Base-by-base conservation (phyloP, 345 rosid species). In the Clausena lansium region DNA sequence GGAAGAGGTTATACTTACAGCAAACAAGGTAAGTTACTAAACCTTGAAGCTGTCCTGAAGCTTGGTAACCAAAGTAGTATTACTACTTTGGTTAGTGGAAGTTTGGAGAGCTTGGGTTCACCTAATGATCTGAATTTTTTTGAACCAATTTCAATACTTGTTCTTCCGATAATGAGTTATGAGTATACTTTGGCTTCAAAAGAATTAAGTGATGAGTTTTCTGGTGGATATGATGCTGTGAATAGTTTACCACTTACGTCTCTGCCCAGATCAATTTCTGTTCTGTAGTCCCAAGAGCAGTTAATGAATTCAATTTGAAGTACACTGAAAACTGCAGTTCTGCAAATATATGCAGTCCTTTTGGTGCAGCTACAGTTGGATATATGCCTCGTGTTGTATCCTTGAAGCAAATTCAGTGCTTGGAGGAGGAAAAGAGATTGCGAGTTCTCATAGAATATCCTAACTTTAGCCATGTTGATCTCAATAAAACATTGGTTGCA, bases 71-170 rank as follows among this genome's bases (percentile, higher is more conserved):
- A n/a, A n/a, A n/a, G 81, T 65, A 74, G 67, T 35, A 22, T 86
- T 10, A 83, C 88, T 58, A 80, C 71, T 75, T 83, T 90, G 87
- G 77, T 84, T 67, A 77, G 66, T 71, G 93, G 91, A 62, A 77
- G 76, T 41, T 69, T 90, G 32, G 84, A 85, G 85, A 85, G 88
- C 52, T 28, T 81, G 52, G 73, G 75, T 77, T 70, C 75, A 75
- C 4, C 41, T 19, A 60, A 64, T 61, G 78, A 79, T 69, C 33
- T n/a, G 9, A 77, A 77, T 13, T 81, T 76, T 58, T 90, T 87
- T 41, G 89, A 82, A 4, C 76, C 84, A 19, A 32, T 83, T 77
- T 86, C 86, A 0, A 24, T 90, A 4, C 55, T 90, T 77, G 84
- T 75, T 47, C 17, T 88, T 32, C 88, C 89, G 41, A 71, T 7